phyloP scores from a whole-genome alignment of 192 early-diverging fungal species.

The Chytriomyces sp. region DNA sequence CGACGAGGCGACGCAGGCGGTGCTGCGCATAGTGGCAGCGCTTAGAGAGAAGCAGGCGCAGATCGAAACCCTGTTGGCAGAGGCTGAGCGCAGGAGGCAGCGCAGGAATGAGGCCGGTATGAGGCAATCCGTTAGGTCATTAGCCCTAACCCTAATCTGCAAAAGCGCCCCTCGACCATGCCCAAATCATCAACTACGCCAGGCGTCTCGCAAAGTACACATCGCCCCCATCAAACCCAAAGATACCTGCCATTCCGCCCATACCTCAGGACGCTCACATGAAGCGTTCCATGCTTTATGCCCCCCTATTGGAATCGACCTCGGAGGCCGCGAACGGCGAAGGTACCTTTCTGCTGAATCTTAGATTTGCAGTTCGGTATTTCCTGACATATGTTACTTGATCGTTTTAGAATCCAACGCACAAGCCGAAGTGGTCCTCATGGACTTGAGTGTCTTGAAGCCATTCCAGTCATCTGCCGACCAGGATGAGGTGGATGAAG shows the following conservation, averaged over 20 bases:
- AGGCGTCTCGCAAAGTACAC: slow-evolving; percentile 16
- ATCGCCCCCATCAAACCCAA: background rate
- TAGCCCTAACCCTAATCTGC: background rate
- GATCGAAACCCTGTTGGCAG: background rate
- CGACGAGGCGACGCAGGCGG: background rate
- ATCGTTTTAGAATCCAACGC: background rate
- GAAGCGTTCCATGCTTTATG: slow-evolving; percentile 16
- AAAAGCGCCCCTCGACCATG: background rate
- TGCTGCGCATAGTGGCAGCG: background rate
- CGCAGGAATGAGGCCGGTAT: background rate
- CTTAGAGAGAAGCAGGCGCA: background rate
- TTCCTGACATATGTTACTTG: background rate
- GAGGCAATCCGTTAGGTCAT: background rate
- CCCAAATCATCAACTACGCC: slow-evolving; percentile 13
- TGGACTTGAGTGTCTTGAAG: background rate
- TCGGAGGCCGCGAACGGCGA: background rate
- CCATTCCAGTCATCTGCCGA: background rate
- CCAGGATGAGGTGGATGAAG: background rate
- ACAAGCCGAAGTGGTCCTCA: background rate
- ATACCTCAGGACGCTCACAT: slow-evolving; percentile 35
- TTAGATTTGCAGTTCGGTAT: background rate
- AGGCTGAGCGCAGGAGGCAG: background rate
- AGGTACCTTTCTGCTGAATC: background rate
- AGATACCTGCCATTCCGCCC: slow-evolving; percentile 7
- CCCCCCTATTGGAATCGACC: background rate